Base-by-base conservation (phyloP, 2,329 filamentous ascomycete genomes). In the Diaporthe sp. region DNA sequence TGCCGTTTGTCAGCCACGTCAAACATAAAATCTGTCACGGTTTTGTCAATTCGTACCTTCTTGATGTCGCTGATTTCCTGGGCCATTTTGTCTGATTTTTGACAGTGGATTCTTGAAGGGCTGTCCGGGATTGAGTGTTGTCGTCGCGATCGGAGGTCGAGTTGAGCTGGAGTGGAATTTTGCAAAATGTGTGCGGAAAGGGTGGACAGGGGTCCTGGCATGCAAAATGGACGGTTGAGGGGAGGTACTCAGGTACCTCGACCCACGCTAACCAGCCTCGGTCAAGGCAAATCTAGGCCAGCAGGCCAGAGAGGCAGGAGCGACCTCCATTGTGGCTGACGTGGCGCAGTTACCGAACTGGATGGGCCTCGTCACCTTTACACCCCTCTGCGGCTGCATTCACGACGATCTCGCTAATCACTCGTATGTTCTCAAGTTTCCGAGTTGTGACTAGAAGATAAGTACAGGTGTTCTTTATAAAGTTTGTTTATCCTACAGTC, bases 41-140 rank as follows among this genome's bases (percentile, higher is more conserved):
- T 68, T 4, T 39, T 39, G 17, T 17, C 42, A 39, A 67, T 79
- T 79, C 86, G 77, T 84, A 93, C 91, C 89, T 92, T 90, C 90
- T 99, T 98, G 92, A 98, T 98, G 87, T 98, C 97, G 86, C 93
- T 94, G 88, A 98, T 94, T 94, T 98, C 95, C 86, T 92, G 92
- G 93, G 97, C 96, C 97, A 99, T 99, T 88, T 90, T 98, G 94
- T 88, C 89, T 88, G 89, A 86, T 85, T 83, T 80, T 79, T 80
- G 78, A 79, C 80, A 79, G 76, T 77, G 77, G 68, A 74, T 77
- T 57, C 67, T 74, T 73, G 75, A 72, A 65, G 72, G 58, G 61
- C 62, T 77, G 39, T 67, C 49, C 79, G 77, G 79, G 59, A 78
- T 77, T 77, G 68, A 75, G 75, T 55, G 46, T 42, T 65, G 58